These are phyloP conservation scores for Mycena rosella DNA, from an alignment of 768 basidiomycete genomes.

Conservation along the genomic window DNA sequence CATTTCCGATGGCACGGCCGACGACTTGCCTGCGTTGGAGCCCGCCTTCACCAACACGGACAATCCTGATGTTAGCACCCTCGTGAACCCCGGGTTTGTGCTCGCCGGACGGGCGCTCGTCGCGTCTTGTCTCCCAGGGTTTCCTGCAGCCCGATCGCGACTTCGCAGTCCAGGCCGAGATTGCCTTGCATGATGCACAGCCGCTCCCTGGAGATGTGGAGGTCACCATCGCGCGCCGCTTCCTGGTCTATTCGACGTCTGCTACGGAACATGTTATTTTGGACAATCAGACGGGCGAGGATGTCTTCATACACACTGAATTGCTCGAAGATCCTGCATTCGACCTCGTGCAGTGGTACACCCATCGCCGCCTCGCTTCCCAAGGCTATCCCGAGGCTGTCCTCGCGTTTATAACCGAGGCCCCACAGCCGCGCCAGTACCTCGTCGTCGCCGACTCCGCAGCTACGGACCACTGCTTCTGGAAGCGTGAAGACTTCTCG, in stretches of 20 bases:
- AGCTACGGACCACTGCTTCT: conserved; percentile 13
- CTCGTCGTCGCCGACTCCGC: conserved; percentile 5
- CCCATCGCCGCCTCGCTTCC: not conserved
- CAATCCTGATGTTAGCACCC: too few species aligned
- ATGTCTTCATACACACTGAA: not conserved
- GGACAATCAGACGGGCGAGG: conserved; percentile 17
- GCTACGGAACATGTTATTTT: conserved; percentile 24
- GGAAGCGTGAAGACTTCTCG: conserved; percentile 3
- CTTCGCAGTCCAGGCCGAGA: not conserved
- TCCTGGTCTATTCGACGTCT: conserved; percentile 24
- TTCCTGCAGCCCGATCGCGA: not conserved
- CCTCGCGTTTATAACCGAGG: not conserved
- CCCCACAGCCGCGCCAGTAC: not conserved
- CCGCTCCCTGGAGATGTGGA: conserved; percentile 18
- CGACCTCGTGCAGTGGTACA: conserved; percentile 16
- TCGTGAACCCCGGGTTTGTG: too few species aligned
- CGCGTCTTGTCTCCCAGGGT: too few species aligned
- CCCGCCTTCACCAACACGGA: not conserved
- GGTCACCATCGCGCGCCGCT: conserved; percentile 1
- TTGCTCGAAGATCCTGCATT: not conserved
- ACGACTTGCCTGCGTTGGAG: not conserved
- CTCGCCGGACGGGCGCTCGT: too few species aligned
- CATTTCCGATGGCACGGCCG: too few species aligned
- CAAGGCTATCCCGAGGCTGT: not conserved
- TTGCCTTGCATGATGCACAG: conserved; percentile 1